Evolutionary conservation across 768 basidiomycete species (phyloP), one percentile per base, ranked within the genome.

Genomic region (Lentinus tigrinus): DNA sequence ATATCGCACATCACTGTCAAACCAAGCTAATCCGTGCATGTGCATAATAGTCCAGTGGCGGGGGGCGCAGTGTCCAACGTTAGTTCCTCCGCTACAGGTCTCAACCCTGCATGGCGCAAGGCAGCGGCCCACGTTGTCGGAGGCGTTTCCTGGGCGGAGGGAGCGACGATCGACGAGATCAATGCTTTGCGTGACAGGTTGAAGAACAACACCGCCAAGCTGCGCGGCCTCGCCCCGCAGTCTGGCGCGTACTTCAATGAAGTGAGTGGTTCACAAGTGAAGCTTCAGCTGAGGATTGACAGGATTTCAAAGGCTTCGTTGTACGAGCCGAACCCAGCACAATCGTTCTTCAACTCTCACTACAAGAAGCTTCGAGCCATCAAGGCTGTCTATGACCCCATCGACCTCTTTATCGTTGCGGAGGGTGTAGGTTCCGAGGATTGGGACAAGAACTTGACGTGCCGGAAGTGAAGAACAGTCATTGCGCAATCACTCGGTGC

Each of bases 401-500:
- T 65, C 10, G 70, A 65, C n/a, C 52, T 83, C 16, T 84, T 83
- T 63, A 64, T 82, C 14, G 77, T 82, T 19, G 58, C 65, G 0
- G 65, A 70, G 27, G 83, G 81, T 3, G 79, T 84, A 0, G 81
- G 79, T 1, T 78, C 78, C 2, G 79, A 82, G 14, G 72, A 78
- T 2, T 83, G 81, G 80, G 78, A 79, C 61, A 54, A 52, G 4
- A 47, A 43, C 6, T 51, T 71, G 47, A 65, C 52, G 8, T 71
- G 70, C 53, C 67, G 60, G 51, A 44, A 42, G n/a, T 47, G 19
- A 47, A 31, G n/a, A n/a, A n/a, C n/a, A n/a, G n/a, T n/a, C n/a
- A n/a, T n/a, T n/a, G n/a, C n/a, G n/a, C n/a, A n/a, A 16, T 37
- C 36, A 37, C 8, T 37, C n/a, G n/a, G n/a, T n/a, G n/a, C n/a